Evolutionary conservation across 106 monocot genomes (phyloP).

Genomic region (Dendrobium nobile): DNA sequence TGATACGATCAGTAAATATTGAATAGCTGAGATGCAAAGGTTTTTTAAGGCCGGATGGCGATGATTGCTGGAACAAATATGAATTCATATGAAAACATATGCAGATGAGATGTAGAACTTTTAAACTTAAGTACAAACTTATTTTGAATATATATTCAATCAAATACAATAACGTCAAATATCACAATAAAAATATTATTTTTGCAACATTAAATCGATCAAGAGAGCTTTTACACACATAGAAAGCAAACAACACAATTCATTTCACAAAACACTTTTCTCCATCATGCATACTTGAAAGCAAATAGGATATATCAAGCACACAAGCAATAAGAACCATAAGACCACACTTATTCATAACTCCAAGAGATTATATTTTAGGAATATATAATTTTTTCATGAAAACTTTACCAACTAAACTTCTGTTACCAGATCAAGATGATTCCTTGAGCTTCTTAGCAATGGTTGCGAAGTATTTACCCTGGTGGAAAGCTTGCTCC

Average conservation of each 20-base stretch:
- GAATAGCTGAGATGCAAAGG: too few relatives aligned
- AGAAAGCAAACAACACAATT: not conserved
- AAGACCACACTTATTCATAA: not conserved
- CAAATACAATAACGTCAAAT: too few relatives aligned
- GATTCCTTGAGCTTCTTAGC: conserved; percentile 66
- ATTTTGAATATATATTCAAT: too few relatives aligned
- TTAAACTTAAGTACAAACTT: too few relatives aligned
- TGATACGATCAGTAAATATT: too few relatives aligned
- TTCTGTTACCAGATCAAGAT: not conserved
- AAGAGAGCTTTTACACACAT: not conserved
- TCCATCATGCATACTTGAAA: not conserved
- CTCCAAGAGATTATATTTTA: not conserved
- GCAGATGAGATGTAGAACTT: too few relatives aligned
- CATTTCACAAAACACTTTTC: not conserved
- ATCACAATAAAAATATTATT: not conserved
- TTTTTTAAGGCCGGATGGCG: too few relatives aligned
- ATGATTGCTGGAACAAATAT: too few relatives aligned
- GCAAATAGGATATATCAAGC: not conserved
- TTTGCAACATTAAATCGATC: not conserved
- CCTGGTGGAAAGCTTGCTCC: conserved; percentile 66
- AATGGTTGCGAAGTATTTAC: conserved; percentile 56
- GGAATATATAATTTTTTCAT: not conserved
- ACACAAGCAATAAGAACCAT: not conserved
- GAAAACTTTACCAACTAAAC: too few relatives aligned
- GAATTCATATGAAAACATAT: too few relatives aligned